phyloP scores from a whole-genome alignment of 2,329 filamentous ascomycete species.

The Ceratocystis alfenasii region DNA sequence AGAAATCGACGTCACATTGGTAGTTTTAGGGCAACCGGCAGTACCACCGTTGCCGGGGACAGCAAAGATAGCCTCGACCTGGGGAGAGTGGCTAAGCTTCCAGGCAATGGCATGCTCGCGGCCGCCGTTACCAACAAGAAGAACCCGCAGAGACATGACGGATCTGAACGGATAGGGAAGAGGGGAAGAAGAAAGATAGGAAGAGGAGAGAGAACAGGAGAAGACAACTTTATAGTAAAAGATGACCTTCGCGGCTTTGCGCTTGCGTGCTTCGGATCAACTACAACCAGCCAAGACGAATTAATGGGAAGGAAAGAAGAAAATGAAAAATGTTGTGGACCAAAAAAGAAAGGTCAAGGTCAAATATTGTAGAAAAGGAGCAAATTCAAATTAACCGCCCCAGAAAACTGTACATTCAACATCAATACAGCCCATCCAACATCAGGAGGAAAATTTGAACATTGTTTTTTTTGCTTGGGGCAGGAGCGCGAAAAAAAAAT shows the following conservation, averaged over 20 bases:
- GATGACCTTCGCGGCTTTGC: not conserved
- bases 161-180: not conserved
- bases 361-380: slow-evolving; percentile 9
- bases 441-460: slow-evolving; percentile 13
- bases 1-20: slow-evolving; percentile 57
- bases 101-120: slow-evolving; percentile 90
- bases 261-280: slow-evolving; percentile 5
- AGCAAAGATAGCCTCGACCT: slow-evolving; percentile 61
- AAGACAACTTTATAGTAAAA: not conserved
- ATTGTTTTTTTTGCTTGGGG: not conserved
- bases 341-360: not conserved
- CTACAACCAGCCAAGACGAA: not conserved
- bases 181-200: not conserved
- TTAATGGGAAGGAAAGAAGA: too few relatives aligned
- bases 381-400: slow-evolving; percentile 1
- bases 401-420: not conserved
- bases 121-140: slow-evolving; percentile 87
- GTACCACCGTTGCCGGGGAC: slow-evolving; percentile 83
- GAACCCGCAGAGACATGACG: slow-evolving; percentile 40
- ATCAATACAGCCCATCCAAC: not conserved
- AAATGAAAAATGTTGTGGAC: not conserved
- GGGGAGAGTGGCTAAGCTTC: slow-evolving; percentile 76
- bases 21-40: slow-evolving; percentile 54
- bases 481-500: not conserved
- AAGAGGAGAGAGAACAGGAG: not conserved